Evolutionary conservation across 1,139 yeast species (phyloP), one percentile per base, ranked within the genome.

Genomic region (Protomyces arabidopsidicola): DNA sequence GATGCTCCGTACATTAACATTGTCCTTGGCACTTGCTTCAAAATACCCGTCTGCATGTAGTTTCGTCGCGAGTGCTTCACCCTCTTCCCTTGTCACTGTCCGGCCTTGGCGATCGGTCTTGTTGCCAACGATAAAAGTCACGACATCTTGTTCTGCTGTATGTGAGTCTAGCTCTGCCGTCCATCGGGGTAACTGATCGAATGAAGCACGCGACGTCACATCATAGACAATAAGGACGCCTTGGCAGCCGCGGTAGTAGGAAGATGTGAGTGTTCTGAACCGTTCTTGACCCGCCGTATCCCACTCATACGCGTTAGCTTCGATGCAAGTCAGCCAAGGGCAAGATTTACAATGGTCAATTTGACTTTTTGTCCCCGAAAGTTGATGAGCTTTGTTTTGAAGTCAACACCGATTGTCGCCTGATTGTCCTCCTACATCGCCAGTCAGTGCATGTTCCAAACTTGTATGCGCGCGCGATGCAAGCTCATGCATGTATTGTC

Each of bases 241-340:
- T 34, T 60, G 63, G 35, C 58, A 60, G 24, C 63, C 63, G 18
- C 63, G 50, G 22, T 60, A 53, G 58, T 53, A 60, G 22, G 53
- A 52, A 9, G 58, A 53, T 3, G 63, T 60, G 45, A 54, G 48
- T 8, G 58, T 60, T 9, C 58, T 53, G 20, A 60, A 60, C 20
- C 63, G 63, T 34, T 60, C 63, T 60, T 53, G 54, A 14, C 62
- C 62, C 2, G 62, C 62, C 4, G 62, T 60, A 36, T 53, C 58
- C 58, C 63, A 60, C 48, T 42, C 12, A 20, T 24, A n/a, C 16
- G 16, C 4, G 38, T 50, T 18, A 50, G 35, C 36, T 22, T 42
- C 5, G 14, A 4, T 5, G 0, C 1, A 14, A 16, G 6, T 6
- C 5, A 20, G 18, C 9, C 10, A 18, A 2, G 5, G 14, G 5